Evolutionary conservation across 1,139 yeast species (phyloP), one percentile per base, ranked within the genome.

Genomic region (Candida glucosophila): DNA sequence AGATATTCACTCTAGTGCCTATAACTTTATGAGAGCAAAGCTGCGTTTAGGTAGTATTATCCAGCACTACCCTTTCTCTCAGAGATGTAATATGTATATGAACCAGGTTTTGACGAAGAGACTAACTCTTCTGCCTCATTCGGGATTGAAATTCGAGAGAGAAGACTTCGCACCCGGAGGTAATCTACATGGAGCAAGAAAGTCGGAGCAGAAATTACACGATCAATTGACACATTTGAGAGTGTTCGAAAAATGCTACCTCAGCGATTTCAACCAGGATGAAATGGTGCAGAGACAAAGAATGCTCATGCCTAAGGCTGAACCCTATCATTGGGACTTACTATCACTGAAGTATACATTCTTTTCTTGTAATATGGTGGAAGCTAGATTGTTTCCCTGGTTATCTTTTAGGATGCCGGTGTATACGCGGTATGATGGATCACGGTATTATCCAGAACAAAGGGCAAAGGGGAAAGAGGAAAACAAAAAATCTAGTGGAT

Each of bases 191-290:
- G n/a, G n/a, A n/a, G n/a, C n/a, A n/a, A 10, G 37, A 18, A 17
- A 23, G 2, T 47, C 47, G 9, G 63, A 59, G 37, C 58, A 54
- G 29, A 26, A 33, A 1, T 47, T 67, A 36, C 58, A 59, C 28
- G 60, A 64, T 31, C 64, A 55, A 27, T 39, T 66, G 12, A 35
- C 66, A 6, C 67, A 63, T 35, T 31, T 67, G 22, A 51, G 60
- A 26, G 47, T 67, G 3, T 69, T 53, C 33, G 55, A 62, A 25
- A 50, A 55, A 27, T 69, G 76, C 34, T 68, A 40, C 33, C 32
- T 65, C 21, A 47, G 23, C 21, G 25, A 18, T 12, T n/a, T n/a
- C n/a, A n/a, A n/a, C n/a, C 9, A 15, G 11, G 10, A 15, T 22
- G 18, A 16, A 16, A 10, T 13, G 19, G 15, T 14, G 7, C 17